Evolutionary conservation across 176 grass and related monocot species (phyloP).

Genomic region (Oryza glumipatula): DNA sequence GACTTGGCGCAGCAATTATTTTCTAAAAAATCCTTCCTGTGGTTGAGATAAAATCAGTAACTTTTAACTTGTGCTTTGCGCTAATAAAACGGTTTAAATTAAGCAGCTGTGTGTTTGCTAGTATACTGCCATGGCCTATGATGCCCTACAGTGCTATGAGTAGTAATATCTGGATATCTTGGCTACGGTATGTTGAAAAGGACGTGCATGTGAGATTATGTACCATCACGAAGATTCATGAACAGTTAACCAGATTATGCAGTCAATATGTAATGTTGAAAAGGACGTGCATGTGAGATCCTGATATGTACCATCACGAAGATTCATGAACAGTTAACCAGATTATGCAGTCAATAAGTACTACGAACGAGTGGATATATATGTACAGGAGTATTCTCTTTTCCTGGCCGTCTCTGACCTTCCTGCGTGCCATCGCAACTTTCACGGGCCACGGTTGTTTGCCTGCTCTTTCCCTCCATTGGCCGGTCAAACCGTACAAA

Average conservation of each 20-base stretch:
- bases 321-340: background rate
- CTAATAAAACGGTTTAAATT: too few relatives aligned
- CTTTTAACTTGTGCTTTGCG: too few relatives aligned
- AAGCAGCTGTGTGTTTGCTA: too few relatives aligned
- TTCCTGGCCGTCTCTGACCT: background rate
- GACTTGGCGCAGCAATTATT: too few relatives aligned
- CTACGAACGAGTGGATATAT: background rate
- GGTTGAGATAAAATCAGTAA: too few relatives aligned
- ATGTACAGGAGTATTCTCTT: background rate
- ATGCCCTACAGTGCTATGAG: too few relatives aligned
- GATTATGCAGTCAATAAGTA: background rate
- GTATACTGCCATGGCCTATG: too few relatives aligned
- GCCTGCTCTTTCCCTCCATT: background rate
- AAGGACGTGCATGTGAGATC: background rate
- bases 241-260: background rate
- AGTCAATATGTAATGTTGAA: background rate
- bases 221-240: background rate
- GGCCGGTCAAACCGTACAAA: constrained; percentile 16
- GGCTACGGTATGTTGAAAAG: background rate
- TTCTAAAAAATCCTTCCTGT: too few relatives aligned
- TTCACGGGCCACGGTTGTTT: constrained; percentile 1
- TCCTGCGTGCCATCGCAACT: background rate
- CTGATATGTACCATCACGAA: background rate
- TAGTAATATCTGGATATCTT: background rate
- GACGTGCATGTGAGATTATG: background rate